Conservation (phyloP, 345 rosid species). For the Boechera stricta region DNA sequence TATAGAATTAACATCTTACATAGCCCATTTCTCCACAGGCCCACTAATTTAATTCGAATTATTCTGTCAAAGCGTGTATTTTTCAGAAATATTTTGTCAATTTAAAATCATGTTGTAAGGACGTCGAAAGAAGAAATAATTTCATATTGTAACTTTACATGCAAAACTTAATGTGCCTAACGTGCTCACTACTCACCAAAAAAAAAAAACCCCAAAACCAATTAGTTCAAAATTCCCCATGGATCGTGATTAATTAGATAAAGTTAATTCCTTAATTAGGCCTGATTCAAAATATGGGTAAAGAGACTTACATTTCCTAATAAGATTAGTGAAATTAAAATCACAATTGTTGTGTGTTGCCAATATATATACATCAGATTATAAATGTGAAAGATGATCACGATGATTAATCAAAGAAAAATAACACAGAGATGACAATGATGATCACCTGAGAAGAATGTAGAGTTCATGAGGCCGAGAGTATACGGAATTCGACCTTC, state of each 20-base stretch:
- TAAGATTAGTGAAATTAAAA: not conserved
- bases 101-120: not conserved
- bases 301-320: not conserved
- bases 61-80: not conserved
- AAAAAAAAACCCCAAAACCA: constrained; percentile 7
- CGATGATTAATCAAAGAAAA: no score
- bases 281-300: no score
- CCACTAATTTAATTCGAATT: not conserved
- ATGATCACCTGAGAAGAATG: constrained; percentile 57
- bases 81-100: not conserved
- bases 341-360: no score
- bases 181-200: constrained; percentile 34
- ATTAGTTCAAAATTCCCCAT: not conserved
- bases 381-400: not conserved
- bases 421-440: not conserved
- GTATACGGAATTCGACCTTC: constrained; percentile 59
- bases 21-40: constrained; percentile 10
- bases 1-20: not conserved
- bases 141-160: constrained; percentile 8
- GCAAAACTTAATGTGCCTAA: not conserved
- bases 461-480: constrained; percentile 47
- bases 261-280: not conserved
- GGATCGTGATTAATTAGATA: not conserved
- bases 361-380: not conserved
- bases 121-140: not conserved